Percentiles rank a stretch among this genome's conserved stretches.
Conservation (phyloP, 1,284 basidiomycete genomes). For the Trichosporon sp. region DNA sequence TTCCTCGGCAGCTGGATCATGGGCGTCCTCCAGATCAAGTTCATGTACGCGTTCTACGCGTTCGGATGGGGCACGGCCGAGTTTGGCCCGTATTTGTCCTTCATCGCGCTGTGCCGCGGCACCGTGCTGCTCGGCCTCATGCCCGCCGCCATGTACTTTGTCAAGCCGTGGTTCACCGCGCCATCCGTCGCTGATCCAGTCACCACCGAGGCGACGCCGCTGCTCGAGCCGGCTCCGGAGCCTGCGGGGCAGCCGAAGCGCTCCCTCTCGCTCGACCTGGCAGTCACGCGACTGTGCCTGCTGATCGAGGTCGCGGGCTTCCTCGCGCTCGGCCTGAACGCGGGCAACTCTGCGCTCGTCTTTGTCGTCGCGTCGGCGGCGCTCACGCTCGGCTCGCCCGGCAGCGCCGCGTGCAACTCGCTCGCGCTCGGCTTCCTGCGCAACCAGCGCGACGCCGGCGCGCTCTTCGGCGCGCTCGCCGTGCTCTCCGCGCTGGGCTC, state of each 20-base stretch:
- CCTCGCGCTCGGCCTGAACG: slow-evolving; percentile 50
- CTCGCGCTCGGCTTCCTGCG: slow-evolving; percentile 45
- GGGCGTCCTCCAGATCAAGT: slow-evolving; percentile 60
- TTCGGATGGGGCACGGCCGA: slow-evolving; percentile 72
- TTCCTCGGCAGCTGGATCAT: slow-evolving; percentile 57
- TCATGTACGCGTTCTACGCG: slow-evolving; percentile 63
- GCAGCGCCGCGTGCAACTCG: slow-evolving; percentile 39
- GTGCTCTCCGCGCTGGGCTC: slow-evolving; percentile 42
- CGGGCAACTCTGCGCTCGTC: slow-evolving; percentile 9
- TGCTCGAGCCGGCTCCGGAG: no score
- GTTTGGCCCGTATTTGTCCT: slow-evolving; percentile 71
- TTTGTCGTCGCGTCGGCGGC: slow-evolving; percentile 38
- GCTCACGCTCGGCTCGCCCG: slow-evolving; percentile 36
- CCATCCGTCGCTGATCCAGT: slow-evolving; percentile 13
- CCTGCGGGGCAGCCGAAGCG: slow-evolving; percentile 22
- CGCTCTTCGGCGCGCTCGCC: slow-evolving; percentile 45
- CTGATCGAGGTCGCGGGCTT: slow-evolving; percentile 59
- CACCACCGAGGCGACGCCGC: slow-evolving; percentile 7
- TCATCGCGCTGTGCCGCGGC: slow-evolving; percentile 60
- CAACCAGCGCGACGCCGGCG: slow-evolving; percentile 38
- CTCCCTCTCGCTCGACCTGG: slow-evolving; percentile 41
- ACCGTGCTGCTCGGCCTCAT: slow-evolving; percentile 61
- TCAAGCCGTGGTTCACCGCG: slow-evolving; percentile 40
- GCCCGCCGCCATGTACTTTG: slow-evolving; percentile 52
- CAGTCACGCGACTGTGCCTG: slow-evolving; percentile 41